Evolutionary conservation across 306 rosid genomes (phyloP), one percentile per base, ranked within the genome.

Genomic region (Cicer pinnatifidum): DNA sequence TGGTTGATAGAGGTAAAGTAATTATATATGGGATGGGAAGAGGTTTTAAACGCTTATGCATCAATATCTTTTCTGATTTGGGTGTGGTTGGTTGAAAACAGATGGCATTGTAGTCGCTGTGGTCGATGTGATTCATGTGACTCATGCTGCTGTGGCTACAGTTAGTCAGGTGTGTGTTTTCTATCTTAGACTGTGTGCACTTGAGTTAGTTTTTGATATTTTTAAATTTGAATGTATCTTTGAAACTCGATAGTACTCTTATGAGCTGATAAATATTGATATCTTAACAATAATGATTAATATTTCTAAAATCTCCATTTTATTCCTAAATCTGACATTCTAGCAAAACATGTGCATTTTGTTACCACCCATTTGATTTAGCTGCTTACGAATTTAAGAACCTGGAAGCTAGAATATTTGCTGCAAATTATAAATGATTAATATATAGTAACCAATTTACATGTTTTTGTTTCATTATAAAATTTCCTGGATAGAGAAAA

Each of bases 101-200:
- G 99, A 90, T 83, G 97, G 99, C 81, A 75, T 1, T 72, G 72
- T 95, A 35, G 97, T 83, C 73, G 90, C 97, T 67, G 92, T 95
- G 75, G 88, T 85, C 35, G 99, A 95, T 77, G 99, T 92, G 82
- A 86, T 95, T 78, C 93, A 90, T 80, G 89, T 95, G 77, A 92
- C 99, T 73, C 97, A 95, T 82, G 97, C 97, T 68, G 99, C 99
- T 15, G 97, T 95, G 77, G 93, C 97, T 9, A 87, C 99, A 37
- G 99, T 89, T 77, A 92, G 96, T 80, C 83, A 69, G 84, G 72
- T 87, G 56, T 35, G 78, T 13, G 28, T 83, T 76, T 11, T 79
- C 43, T 47, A 13, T 76, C 57, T 58, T 67, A 23, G 79, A 78
- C 75, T 66, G 71, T 67, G 58, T 72, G 64, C 45, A 67, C 11